A percentile compares a stretch with the other conserved stretches of the same genome.
Evolutionary conservation across 495 filamentous ascomycete genomes (phyloP).

Genomic region (Hypoxylon crocopeplum): DNA sequence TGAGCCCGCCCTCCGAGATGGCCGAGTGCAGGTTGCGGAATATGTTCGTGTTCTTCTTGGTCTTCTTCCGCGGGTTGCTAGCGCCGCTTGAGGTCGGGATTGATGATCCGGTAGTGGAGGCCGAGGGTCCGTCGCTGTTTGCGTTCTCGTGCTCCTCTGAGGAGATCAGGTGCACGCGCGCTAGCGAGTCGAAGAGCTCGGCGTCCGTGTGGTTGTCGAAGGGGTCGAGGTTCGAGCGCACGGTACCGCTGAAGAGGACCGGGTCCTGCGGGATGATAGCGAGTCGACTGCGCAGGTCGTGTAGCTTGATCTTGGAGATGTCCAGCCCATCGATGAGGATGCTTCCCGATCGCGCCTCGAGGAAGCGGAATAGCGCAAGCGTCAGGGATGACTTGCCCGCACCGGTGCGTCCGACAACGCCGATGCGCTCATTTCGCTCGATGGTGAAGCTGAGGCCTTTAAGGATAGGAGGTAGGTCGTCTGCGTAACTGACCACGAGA

Average conservation of each 20-base stretch:
- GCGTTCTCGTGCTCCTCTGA: conserved; percentile 37
- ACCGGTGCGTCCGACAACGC: conserved; percentile 85
- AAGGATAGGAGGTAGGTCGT: conserved; percentile 75
- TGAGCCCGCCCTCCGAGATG: conserved; percentile 78
- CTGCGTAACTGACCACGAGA: conserved; percentile 77
- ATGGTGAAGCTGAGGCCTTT: conserved; percentile 76
- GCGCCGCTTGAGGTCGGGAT: conserved; percentile 32
- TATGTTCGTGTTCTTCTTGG: conserved; percentile 63
- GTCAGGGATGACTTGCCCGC: conserved; percentile 88
- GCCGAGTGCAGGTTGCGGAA: conserved; percentile 65
- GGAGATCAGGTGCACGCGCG: conserved; percentile 75
- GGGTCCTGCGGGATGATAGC: conserved; percentile 90
- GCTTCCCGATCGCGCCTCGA: conserved; percentile 72
- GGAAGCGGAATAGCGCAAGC: conserved; percentile 82
- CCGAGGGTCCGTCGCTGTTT: too few relatives aligned
- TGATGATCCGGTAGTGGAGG: conserved; percentile 22
- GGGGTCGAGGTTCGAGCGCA: conserved; percentile 83
- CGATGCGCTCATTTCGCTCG: conserved; percentile 75
- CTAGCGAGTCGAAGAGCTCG: conserved; percentile 75
- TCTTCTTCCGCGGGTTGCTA: not conserved
- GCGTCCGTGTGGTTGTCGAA: conserved; percentile 75
- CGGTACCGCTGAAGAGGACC: conserved; percentile 84
- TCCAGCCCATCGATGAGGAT: conserved; percentile 81
- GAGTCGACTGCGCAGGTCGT: conserved; percentile 74
- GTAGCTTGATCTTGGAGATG: conserved; percentile 74